Base-by-base conservation (phyloP, 768 basidiomycete species). In the Terana coerulea region DNA sequence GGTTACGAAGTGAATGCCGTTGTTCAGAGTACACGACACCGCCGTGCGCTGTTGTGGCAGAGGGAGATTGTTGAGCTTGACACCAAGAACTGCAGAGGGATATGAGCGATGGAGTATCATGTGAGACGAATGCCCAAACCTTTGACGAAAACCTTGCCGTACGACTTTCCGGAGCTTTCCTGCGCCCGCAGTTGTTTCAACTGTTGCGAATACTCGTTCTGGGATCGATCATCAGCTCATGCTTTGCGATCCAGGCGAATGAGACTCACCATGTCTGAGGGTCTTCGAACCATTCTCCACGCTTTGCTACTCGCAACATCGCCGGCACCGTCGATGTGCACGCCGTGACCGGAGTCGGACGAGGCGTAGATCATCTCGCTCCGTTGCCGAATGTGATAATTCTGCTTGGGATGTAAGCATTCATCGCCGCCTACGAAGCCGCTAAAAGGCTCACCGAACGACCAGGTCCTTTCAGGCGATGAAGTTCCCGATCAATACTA, bases 121-220 rank as follows among this genome's bases (percentile, higher is more conserved):
- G 5, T 48, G n/a, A 12, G 15, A n/a, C 19, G 24, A 25, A 22
- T 19, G 28, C 15, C 34, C 26, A 17, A 41, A 86, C 94, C 91
- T 77, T 88, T 88, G 46, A 98, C 91, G 60, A 98, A 98, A 21
- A 98, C 88, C 60, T 97, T 98, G 41, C 93, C 95, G 50, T 88
- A 83, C 1, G 85, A 79, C 61, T 92, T 95, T 35, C 86, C 86
- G 11, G 79, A 72, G 54, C 86, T 86, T 35, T 90, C 86, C 66
- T 87, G 83, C 1, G 81, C 77, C 15, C 84, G 81, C 53, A 84
- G 86, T 67, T 91, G 88, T 61, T 78, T 81, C 56, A 98, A 88
- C 65, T 95, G 89, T 61, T 90, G 89, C 26, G 92, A 83, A 66
- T 95, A 92, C 71, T 98, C 92, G 66, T 98, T 91, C 94, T 97